Base-by-base conservation (phyloP, 495 filamentous ascomycete genomes). In the Penicillium nucicola region DNA sequence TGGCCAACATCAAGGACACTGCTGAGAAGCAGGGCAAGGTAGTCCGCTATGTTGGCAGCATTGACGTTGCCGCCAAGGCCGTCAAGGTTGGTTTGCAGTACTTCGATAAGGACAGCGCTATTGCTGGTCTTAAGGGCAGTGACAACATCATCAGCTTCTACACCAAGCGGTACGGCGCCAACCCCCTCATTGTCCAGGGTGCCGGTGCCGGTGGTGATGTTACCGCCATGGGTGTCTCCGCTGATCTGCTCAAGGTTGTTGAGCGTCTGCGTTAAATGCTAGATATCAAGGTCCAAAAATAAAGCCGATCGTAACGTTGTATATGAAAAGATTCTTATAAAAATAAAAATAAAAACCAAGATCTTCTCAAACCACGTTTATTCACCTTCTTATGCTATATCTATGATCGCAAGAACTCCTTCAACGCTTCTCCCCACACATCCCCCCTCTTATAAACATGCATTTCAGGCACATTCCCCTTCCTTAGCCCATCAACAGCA, bases 71-170 rank as follows among this genome's bases (percentile, higher is more conserved):
- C 31, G 78, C 76, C 44, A 85, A 88, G 62, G 69, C 82, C 54
- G 84, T 96, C 58, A 92, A 88, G 68, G 92, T 97, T 42, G 92
- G 92, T 8, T 68, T 98, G 59, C 87, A 95, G 77, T 86, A 84
- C 77, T 90, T 95, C 44, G 86, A 89, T 42, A 84, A 78, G 57
- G 84, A 85, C 37, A 86, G 88, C 62, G 85, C 93, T 25, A 95
- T 97, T 69, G 93, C 92, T 23, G 87, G 87, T 31, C 75, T 97
- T 48, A 95, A 95, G 77, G 93, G 93, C 32, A 96, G 90, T 69
- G 93, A 96, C 65, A 97, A 97, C 75, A 92, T 97, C 64, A 93
- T 98, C 61, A 93, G 84, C 78, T 96, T 98, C 78, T 95, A 93
- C 70, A 97, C 93, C 37, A 86, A 92, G 76, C 82, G 93, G 58